phyloP scores from a whole-genome alignment of 352 stramenopile species.

The Peronospora belbahrii region DNA sequence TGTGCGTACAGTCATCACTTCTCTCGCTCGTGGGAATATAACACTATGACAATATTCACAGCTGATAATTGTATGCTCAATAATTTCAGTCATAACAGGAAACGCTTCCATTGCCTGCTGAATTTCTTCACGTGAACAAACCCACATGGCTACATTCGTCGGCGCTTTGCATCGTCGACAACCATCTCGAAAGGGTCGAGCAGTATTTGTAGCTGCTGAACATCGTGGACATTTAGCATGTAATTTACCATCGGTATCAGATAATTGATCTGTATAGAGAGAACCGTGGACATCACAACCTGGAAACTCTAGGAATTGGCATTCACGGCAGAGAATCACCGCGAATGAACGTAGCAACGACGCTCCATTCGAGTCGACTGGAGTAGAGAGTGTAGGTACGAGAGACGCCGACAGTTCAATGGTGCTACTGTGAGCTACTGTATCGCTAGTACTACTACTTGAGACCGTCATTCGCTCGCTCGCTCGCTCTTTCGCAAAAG shows the following conservation, averaged over 20 bases:
- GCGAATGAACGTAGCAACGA: conserved; percentile 56
- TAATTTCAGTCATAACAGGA: conserved; percentile 46
- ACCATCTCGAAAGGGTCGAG: conserved; percentile 74
- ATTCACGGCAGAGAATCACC: conserved; percentile 73
- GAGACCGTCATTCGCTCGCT: conserved; percentile 51
- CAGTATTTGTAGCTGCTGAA: conserved; percentile 74
- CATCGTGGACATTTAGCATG: conserved; percentile 83
- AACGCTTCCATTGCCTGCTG: conserved; percentile 61
- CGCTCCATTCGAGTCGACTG: neutral
- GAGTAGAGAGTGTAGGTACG: no score
- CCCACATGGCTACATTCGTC: conserved; percentile 71
- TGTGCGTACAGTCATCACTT: conserved; percentile 59
- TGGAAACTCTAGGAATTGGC: conserved; percentile 83
- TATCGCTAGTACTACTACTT: conserved; percentile 24
- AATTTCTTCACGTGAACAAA: conserved; percentile 53
- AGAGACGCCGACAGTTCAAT: neutral
- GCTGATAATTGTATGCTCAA: conserved; percentile 65
- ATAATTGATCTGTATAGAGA: conserved; percentile 67
- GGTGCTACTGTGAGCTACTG: no score
- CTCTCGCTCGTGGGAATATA: conserved; percentile 66
- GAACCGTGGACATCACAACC: conserved; percentile 81
- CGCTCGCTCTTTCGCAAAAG: no score
- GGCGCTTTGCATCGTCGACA: conserved; percentile 73
- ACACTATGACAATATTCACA: conserved; percentile 68
- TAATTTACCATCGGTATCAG: conserved; percentile 11